These are phyloP conservation scores for Fraxinus ornus DNA, from an alignment of 305 asterid species.

Conservation along the genomic window DNA sequence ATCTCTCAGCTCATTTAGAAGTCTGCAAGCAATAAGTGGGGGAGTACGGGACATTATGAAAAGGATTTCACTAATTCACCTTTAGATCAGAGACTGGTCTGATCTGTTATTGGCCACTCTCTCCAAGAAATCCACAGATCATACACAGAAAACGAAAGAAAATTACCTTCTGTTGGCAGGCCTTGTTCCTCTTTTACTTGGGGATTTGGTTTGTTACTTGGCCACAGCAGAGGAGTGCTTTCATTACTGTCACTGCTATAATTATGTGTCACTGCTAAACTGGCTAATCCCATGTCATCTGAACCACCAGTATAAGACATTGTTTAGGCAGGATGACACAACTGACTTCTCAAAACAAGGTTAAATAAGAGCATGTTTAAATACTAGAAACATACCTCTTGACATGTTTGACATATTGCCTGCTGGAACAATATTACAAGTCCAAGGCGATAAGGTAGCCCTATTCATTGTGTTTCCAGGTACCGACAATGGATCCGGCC, in stretches of 20 bases:
- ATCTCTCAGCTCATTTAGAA: not conserved
- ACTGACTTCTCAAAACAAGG: constrained; percentile 1
- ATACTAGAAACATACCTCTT: constrained; percentile 44
- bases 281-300: constrained; percentile 53
- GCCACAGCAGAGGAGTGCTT: constrained; percentile 43
- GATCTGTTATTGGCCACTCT: not conserved
- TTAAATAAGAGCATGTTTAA: constrained; percentile 7
- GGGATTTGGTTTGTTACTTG: constrained; percentile 30
- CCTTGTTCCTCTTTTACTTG: constrained; percentile 36
- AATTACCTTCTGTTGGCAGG: constrained; percentile 51
- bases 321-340: not conserved
- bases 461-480: constrained; percentile 37
- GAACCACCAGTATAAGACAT: constrained; percentile 21
- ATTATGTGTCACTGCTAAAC: constrained; percentile 30
- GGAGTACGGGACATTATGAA: not conserved
- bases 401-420: constrained; percentile 30
- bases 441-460: constrained; percentile 55
- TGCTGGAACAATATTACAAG: constrained; percentile 39
- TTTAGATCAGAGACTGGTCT: not conserved
- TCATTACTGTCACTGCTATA: constrained; percentile 69
- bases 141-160: not conserved
- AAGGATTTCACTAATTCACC: not conserved
- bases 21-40: not conserved
- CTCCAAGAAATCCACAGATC: constrained; percentile 1
- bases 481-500: constrained; percentile 46